Evolutionary conservation across 2,329 filamentous ascomycete genomes (phyloP), one percentile per base, ranked within the genome.

Genomic region (Venturia nashicola): DNA sequence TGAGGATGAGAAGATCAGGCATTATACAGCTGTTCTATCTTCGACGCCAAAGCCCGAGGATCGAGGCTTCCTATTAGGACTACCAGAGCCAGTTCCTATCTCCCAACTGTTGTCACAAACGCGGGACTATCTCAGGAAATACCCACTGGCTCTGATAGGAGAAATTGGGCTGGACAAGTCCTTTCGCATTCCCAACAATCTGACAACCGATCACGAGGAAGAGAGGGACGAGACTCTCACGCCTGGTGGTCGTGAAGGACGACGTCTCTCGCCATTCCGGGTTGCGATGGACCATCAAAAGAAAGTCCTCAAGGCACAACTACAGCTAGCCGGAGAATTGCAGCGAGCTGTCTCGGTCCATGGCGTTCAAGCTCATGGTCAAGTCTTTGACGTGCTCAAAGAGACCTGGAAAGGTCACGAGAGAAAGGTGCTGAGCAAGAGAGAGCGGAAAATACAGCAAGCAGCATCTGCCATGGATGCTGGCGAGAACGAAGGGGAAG

Each of bases 161-260:
- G 90, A 94, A 74, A 82, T 92, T 36, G 90, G 90, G 0, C 74
- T 94, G 18, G 90, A 94, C 74, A 89, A 87, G 68, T 83, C 83
- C 11, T 93, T 92, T 70, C 85, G 89, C 14, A 82, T 94, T 27
- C 90, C 90, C 0, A 78, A 82, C 67, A 75, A 80, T 18, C 85
- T 80, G 82, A 75, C 78, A 2, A 72, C 79, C 14, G 71, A 71
- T 5, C 64, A 71, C 4, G 69, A 77, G 60, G 70, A 72, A 2
- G 68, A 74, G 11, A 76, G 80, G 55, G 77, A 84, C 67, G 72
- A 75, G 27, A 72, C 70, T 3, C 74, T 88, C 23, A 91, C 88
- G 0, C 85, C 86, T 0, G 89, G 89, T 2, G 85, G 87, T 1
- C 80, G 89, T 40, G 87, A 91, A 74, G 87, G 88, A 3, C 81